phyloP scores from a whole-genome alignment of 768 basidiomycete genomes.

The Macrolepiota albuminosa region DNA sequence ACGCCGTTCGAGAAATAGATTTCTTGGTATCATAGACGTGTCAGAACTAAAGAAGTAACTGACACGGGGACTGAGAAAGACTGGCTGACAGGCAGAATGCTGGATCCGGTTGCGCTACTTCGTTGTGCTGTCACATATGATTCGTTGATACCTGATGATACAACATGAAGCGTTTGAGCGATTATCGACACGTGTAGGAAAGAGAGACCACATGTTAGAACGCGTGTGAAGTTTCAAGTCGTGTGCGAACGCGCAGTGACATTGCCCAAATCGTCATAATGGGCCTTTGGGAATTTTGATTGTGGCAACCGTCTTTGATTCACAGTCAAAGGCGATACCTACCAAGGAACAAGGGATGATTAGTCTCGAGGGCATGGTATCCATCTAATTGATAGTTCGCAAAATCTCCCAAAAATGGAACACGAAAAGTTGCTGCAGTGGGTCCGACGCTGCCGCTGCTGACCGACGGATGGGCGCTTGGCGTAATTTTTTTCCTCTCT shows the following conservation, averaged over 20 bases:
- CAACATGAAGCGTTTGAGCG: too few relatives aligned
- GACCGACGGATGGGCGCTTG: neutral
- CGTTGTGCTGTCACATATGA: neutral
- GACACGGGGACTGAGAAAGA: neutral
- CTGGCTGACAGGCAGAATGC: neutral
- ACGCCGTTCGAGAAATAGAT: neutral
- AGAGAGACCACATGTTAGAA: neutral
- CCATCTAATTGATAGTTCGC: slow-evolving; percentile 4
- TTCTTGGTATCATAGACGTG: neutral
- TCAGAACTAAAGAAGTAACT: neutral
- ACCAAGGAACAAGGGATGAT: slow-evolving; percentile 24
- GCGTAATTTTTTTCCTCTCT: neutral
- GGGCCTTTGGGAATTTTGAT: neutral
- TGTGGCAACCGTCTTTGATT: neutral
- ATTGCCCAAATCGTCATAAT: slow-evolving; percentile 1
- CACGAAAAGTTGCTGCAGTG: neutral
- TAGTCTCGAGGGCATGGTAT: slow-evolving; percentile 10
- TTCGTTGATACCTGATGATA: neutral
- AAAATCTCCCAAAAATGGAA: slow-evolving; percentile 6
- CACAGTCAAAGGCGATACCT: slow-evolving; percentile 19
- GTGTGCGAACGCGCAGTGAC: neutral
- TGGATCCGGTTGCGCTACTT: neutral
- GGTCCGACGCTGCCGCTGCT: neutral
- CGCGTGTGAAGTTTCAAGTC: neutral
- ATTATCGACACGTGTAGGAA: neutral